Percentiles rank a stretch among this genome's conserved stretches.
These are phyloP conservation scores for Pythium diclinum DNA, from an alignment of 352 stramenopile species.

Conservation along the genomic window DNA sequence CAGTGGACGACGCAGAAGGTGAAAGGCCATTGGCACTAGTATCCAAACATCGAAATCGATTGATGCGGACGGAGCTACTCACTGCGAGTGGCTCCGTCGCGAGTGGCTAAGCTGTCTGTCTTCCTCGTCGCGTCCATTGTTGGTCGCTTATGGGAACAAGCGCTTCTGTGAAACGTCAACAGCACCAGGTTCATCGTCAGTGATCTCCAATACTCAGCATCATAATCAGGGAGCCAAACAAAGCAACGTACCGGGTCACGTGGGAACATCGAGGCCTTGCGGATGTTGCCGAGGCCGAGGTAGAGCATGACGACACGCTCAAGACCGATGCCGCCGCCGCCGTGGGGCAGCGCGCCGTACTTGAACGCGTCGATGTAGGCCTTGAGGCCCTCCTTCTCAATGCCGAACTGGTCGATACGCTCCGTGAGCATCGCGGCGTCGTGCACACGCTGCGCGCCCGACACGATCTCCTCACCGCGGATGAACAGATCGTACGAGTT, in stretches of 20 bases:
- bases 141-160: conserved; percentile 63
- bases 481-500: conserved; percentile 99
- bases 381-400: conserved; percentile 90
- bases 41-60: background rate
- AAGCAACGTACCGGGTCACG: conserved; percentile 87
- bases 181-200: conserved; percentile 11
- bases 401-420: conserved; percentile 81
- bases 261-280: conserved; percentile 99
- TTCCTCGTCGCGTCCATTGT: background rate
- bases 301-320: conserved; percentile 99
- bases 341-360: conserved; percentile 97
- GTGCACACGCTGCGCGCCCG: conserved; percentile 98
- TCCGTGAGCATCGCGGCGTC: conserved; percentile 94
- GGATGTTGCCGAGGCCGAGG: conserved; percentile 98
- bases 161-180: conserved; percentile 33
- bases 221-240: background rate
- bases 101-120: background rate
- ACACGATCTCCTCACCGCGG: conserved; percentile 99
- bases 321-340: conserved; percentile 97
- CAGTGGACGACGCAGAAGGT: background rate
- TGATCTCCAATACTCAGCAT: background rate
- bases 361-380: conserved; percentile 99
- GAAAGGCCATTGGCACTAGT: background rate
- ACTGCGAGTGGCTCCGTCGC: background rate
- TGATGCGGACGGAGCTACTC: background rate